Base-by-base conservation (phyloP, 495 filamentous ascomycete genomes). In the Parathielavia appendiculata region DNA sequence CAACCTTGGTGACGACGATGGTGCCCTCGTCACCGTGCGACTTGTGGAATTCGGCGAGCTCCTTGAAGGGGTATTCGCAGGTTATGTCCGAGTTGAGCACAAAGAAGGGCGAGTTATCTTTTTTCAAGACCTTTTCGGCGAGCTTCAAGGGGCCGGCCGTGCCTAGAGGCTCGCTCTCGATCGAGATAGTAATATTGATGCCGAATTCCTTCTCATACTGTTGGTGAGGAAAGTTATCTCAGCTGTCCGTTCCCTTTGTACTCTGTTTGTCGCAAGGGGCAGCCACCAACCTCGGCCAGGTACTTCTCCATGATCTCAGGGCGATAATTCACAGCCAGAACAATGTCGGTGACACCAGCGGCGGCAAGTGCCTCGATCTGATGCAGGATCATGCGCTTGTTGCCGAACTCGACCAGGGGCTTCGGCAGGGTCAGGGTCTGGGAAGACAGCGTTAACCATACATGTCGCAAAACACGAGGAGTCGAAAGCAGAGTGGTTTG, bases 41-140 rank as follows among this genome's bases (percentile, higher is more conserved):
- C 73, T 88, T 92, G 83, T 97, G 93, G 83, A 91, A 97, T 0
- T 81, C 87, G 52, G 87, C 89, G 19, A 99, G 87, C 61, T 93
- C 77, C 69, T 87, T 79, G 79, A 97, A 97, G 40, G 93, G 93
- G 74, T 92, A 99, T 54, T 99, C 92, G 83, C 95, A 97, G 72
- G 95, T 97, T 65, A 99, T 83, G 70, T 97, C 93, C 35, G 91
- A 95, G 80, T 97, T 97, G 58, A 99, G 83, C n/a, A 99, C 93
- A 75, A 99, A 97, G 79, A 97, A 97, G 44, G 93, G 93, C 13
- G 83, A 75, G 71, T 96, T 86, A 68, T 97, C 92, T 73, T 97
- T 97, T 59, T 82, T 89, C 51, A 98, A 83, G 64, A 92, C 91
- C 68, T 89, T 83, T 78, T 97, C 93, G 51, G 93, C 93, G 49